Evolutionary conservation across 2,329 filamentous ascomycete species (phyloP).

Genomic region (Aspergillus sp.): DNA sequence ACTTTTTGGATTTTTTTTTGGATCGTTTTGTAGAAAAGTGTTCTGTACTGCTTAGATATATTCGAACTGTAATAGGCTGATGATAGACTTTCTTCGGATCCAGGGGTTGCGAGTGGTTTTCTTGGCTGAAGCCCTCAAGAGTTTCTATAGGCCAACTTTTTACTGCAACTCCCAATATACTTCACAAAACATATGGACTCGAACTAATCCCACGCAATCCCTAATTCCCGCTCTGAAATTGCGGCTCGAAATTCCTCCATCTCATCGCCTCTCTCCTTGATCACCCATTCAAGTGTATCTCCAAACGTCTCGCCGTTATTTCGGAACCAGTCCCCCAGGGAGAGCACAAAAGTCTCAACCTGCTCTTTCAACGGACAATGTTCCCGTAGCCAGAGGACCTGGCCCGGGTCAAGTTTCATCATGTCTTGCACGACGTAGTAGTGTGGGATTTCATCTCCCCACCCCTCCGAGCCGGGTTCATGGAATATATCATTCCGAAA

Average conservation of each 20-base stretch:
- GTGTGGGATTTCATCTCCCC: slow-evolving; percentile 64
- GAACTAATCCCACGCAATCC: slow-evolving; percentile 27
- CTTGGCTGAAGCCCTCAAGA: not conserved
- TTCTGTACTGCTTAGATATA: not conserved
- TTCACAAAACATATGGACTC: not conserved
- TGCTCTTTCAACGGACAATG: slow-evolving; percentile 57
- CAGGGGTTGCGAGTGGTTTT: not conserved
- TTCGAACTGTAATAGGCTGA: not conserved
- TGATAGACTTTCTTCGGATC: no score
- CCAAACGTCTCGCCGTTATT: slow-evolving; percentile 64
- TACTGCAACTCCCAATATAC: not conserved
- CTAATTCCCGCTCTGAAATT: slow-evolving; percentile 32
- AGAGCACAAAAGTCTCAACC: slow-evolving; percentile 55
- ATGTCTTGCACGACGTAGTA: slow-evolving; percentile 66
- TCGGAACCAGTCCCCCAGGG: slow-evolving; percentile 60
- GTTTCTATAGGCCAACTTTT: not conserved
- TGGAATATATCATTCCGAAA: slow-evolving; percentile 50
- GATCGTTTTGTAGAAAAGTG: not conserved
- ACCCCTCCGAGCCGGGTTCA: slow-evolving; percentile 59
- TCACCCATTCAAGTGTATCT: slow-evolving; percentile 58
- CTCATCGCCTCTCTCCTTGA: slow-evolving; percentile 56
- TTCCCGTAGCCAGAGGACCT: slow-evolving; percentile 59
- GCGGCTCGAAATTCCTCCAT: slow-evolving; percentile 40
- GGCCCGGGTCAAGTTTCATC: slow-evolving; percentile 62
- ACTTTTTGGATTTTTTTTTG: not conserved